Evolutionary conservation across 768 basidiomycete species (phyloP), one percentile per base, ranked within the genome.

Genomic region (Collybiopsis luxurians): DNA sequence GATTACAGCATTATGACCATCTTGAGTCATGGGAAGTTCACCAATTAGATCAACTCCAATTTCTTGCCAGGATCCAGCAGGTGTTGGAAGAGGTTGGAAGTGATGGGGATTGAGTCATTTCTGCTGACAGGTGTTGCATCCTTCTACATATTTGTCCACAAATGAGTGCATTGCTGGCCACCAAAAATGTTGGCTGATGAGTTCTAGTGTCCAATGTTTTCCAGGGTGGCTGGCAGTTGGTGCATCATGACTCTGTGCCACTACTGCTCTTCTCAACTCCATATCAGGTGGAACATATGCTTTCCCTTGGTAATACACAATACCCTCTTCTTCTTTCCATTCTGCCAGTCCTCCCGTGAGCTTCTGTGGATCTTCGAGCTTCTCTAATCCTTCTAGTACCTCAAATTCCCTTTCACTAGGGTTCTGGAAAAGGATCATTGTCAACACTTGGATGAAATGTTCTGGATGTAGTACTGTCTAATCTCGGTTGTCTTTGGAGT

Each of bases 141-240:
- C 56, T 1, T 39, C 4, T 3, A 74, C 62, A 47, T 69, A 74
- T 19, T 60, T 50, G 1, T 50, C 21, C 24, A 73, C 56, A 54
- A 64, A 62, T 17, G 36, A 15, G 6, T 31, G 17, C 48, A 67
- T 60, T 6, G 15, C 15, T 1, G 66, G 64, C 68, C 66, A 73
- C 56, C 59, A 65, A 53, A 43, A 71, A 5, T 62, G 51, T n/a
- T n/a, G 4, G 48, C n/a, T 34, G 12, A 71, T n/a, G 0, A 69
- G 52, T 39, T 70, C 59, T 2, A 60, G 53, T 1, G 66, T 72
- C 31, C 61, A 63, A 27, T 57, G 61, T 15, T 53, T 52, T 26
- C 71, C 70, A 0, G 65, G 68, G 48, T 72, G 71, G 39, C 72
- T 71, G 0, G 63, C 64, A 0, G 55, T 30, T 1, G 34, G 17